Evolutionary conservation across 306 rosid genomes (phyloP).

Genomic region (Cicer pinnatifidum): DNA sequence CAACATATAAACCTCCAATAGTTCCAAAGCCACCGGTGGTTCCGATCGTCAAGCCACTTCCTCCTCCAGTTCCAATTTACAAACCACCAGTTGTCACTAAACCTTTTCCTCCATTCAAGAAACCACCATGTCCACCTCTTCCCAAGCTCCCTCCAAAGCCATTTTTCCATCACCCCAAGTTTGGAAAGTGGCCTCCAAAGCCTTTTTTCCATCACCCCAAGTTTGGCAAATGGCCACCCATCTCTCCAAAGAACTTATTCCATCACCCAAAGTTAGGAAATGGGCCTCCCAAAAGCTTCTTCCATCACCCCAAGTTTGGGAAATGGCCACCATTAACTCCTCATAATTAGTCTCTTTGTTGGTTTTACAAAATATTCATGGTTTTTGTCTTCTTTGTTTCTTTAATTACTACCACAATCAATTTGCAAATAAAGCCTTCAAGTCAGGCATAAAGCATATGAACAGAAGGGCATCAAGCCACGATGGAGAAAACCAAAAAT

Average conservation of each 20-base stretch:
- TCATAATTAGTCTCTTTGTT: conserved; percentile 43
- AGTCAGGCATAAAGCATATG: conserved; percentile 12
- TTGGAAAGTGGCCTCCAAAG: conserved; percentile 7
- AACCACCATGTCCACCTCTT: conserved; percentile 41
- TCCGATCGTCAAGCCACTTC: conserved; percentile 40
- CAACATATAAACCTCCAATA: conserved; percentile 37
- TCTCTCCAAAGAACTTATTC: conserved; percentile 33
- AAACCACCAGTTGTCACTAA: conserved; percentile 40
- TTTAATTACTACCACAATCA: conserved; percentile 33
- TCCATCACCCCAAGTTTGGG: conserved; percentile 62
- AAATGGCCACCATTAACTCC: conserved; percentile 38
- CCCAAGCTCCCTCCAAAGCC: conserved; percentile 50
- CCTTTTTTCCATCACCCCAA: conserved; percentile 58
- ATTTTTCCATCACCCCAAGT: conserved; percentile 44
- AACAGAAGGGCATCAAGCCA: conserved; percentile 3
- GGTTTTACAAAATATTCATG: conserved; percentile 28
- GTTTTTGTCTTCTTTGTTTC: conserved; percentile 8
- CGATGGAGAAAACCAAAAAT: background rate
- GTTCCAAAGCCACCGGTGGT: conserved; percentile 39
- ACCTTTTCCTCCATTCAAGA: conserved; percentile 43
- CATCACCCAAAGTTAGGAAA: conserved; percentile 63
- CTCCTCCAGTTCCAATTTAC: conserved; percentile 39
- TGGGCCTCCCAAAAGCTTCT: conserved; percentile 44
- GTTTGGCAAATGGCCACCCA: conserved; percentile 24
- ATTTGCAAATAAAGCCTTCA: conserved; percentile 44